Base-by-base conservation (phyloP, 2,329 filamentous ascomycete genomes). In the Cladosporium cucumerinum region DNA sequence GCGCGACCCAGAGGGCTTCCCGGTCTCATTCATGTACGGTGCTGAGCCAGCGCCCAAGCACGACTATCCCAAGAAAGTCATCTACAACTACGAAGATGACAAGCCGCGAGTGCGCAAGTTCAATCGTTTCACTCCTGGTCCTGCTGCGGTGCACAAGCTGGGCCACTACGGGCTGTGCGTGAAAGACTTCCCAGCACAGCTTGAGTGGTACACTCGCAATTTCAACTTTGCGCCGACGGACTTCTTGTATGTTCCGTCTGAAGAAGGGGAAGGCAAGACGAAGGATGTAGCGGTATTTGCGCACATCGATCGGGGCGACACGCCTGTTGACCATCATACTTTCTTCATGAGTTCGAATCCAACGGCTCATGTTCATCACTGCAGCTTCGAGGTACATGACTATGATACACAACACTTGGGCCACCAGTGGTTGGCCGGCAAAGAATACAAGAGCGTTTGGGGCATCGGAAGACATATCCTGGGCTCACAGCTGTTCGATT, bases 401-500 rank as follows among this genome's bases (percentile, higher is more conserved):
- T 89, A 89, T 70, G 89, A 92, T 72, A 85, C 86, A 5, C 89
- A 91, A 78, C 81, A 86, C 34, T 78, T 91, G 3, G 89, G 89
- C 1, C 89, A 92, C 76, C 84, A 89, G 71, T 91, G 87, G 86
- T 77, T 92, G 67, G 80, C 80, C 1, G 78, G 85, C 67, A 85
- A 87, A 74, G 85, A 85, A 1, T 89, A 89, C 72, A 82, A 82
- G 70, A 84, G 82, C 69, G 87, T 87, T 67, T 92, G 89, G 89
- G 89, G 89, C 1, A 85, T 92, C 0, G 89, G 89, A 0, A 77
- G 89, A 61, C 89, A 91, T 78, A 83, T 90, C 25, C 80, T 91
- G 70, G 89, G 89, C 4, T 86, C 83, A 67, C 89, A 91, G 43
- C 86, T 91, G 60, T 92, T 91, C 69, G 88, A 91, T 72, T 90